Base-by-base conservation (phyloP, 2,329 filamentous ascomycete genomes). In the Epichloe sp. region DNA sequence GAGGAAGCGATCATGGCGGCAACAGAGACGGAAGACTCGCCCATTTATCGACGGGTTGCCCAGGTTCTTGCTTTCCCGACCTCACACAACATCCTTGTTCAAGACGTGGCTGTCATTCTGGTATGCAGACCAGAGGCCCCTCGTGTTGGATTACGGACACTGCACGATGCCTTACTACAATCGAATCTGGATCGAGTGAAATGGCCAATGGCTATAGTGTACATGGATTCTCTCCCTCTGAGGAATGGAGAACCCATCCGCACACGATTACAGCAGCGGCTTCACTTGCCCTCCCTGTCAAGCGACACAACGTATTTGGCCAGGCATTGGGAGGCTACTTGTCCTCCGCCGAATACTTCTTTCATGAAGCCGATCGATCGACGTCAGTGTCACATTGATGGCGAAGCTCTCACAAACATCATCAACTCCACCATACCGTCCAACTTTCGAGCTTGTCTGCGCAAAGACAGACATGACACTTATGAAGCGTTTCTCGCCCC, bases 211-310 rank as follows among this genome's bases (percentile, higher is more conserved):
- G 52, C 74, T 19, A 58, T 77, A 15, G 68, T 75, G 0, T 77
- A 74, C 59, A 77, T 77, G 74, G 65, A 75, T 23, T 68, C 67
- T 37, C 63, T 74, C 1, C 1, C 75, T 1, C 74, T 71, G 48
- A 69, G 66, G 15, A 76, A 76, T 58, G 75, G 75, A 63, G 77
- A 77, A 56, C 63, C 76, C 15, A 61, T 76, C n/a, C 68, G 75
- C 4, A 72, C 76, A 57, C 71, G 66, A 54, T 62, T 78, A 3
- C 68, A 66, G 0, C 67, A 75, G 47, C 67, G 74, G 4, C 59
- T 77, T 15, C 56, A 59, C 7, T 56, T 77, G 11, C 62, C 67
- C 0, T 59, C 65, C 7, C 57, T 75, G 12, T 69, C 68, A 0
- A 71, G 75, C 38, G 58, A 63, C 4, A 71, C 66, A 3, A 64